phyloP scores from a whole-genome alignment of 2,329 filamentous ascomycete species.

The Decorospora gaudefroyi region DNA sequence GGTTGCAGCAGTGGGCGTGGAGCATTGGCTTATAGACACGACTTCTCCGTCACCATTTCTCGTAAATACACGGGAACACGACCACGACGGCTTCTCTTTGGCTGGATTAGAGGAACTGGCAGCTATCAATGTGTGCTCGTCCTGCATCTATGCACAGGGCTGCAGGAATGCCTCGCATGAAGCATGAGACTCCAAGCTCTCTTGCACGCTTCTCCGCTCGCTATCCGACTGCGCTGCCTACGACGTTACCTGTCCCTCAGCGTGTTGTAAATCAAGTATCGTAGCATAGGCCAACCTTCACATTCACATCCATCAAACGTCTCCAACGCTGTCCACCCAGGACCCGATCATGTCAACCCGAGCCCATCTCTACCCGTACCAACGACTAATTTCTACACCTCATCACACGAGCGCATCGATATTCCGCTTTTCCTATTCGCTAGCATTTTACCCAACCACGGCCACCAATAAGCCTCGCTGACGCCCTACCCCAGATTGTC shows the following conservation, averaged over 20 bases:
- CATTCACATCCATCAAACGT: too few species aligned
- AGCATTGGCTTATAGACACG: neutral
- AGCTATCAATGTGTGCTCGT: conserved; percentile 20
- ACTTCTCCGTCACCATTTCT: conserved; percentile 14
- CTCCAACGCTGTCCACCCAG: too few species aligned
- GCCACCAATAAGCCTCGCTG: conserved; percentile 21
- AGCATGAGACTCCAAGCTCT: neutral
- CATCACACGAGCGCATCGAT: conserved; percentile 24
- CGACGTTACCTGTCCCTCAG: too few species aligned
- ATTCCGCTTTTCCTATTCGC: conserved; percentile 15
- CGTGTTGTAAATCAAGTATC: too few species aligned
- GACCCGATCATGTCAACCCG: too few species aligned
- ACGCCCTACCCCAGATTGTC: conserved; percentile 33
- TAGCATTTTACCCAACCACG: conserved; percentile 11
- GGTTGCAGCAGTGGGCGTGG: conserved; percentile 9
- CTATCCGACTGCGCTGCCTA: too few species aligned
- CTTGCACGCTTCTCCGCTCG: conserved; percentile 2
- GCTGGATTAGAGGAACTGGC: conserved; percentile 1
- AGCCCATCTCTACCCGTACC: neutral
- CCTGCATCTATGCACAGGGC: conserved; percentile 15
- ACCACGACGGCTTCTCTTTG: conserved; percentile 6
- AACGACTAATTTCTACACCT: conserved; percentile 24
- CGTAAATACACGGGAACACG: conserved; percentile 13
- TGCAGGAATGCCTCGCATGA: conserved; percentile 18
- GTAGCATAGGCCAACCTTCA: too few species aligned